phyloP scores from a whole-genome alignment of 352 stramenopile species.

The Pythium utonaiense region DNA sequence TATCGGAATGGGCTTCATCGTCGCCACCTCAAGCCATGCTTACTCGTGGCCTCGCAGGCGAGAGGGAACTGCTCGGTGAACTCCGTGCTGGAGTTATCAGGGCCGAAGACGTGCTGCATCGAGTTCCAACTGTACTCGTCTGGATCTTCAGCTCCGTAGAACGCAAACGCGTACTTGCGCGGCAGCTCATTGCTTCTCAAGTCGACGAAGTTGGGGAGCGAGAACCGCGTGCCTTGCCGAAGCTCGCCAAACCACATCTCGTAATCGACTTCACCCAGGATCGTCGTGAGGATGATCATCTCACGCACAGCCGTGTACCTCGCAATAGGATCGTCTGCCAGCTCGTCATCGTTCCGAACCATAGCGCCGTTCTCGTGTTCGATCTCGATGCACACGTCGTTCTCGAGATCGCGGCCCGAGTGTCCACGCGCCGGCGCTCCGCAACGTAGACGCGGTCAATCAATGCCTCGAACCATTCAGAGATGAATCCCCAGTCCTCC shows the following conservation, averaged over 20 bases:
- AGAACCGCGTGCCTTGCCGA: not conserved
- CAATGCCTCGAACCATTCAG: slow-evolving; percentile 9
- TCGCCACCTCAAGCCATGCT: not conserved
- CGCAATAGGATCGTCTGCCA: not conserved
- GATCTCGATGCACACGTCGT: slow-evolving; percentile 13
- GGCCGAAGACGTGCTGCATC: slow-evolving; percentile 1
- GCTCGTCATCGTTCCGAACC: not conserved
- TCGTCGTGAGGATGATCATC: slow-evolving; percentile 8
- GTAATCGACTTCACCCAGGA: slow-evolving; percentile 9
- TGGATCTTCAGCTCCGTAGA: not conserved
- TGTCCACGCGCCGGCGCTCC: slow-evolving; percentile 8
- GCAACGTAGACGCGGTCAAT: not conserved
- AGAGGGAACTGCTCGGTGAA: not conserved
- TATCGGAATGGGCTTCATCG: slow-evolving; percentile 8
- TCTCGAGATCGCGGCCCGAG: not conserved
- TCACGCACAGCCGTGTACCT: not conserved
- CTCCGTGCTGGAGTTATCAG: not conserved
- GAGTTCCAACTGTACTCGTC: not conserved
- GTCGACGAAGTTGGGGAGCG: slow-evolving; percentile 3
- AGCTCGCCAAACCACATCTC: slow-evolving; percentile 5
- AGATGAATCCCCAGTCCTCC: slow-evolving; percentile 3
- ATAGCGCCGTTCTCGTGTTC: slow-evolving; percentile 3
- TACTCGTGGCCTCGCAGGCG: not conserved
- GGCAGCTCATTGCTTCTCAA: not conserved
- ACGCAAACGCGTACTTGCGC: slow-evolving; percentile 3